Conservation (phyloP, 129 eudicot genomes). For the Helichrysum umbraculigerum region DNA sequence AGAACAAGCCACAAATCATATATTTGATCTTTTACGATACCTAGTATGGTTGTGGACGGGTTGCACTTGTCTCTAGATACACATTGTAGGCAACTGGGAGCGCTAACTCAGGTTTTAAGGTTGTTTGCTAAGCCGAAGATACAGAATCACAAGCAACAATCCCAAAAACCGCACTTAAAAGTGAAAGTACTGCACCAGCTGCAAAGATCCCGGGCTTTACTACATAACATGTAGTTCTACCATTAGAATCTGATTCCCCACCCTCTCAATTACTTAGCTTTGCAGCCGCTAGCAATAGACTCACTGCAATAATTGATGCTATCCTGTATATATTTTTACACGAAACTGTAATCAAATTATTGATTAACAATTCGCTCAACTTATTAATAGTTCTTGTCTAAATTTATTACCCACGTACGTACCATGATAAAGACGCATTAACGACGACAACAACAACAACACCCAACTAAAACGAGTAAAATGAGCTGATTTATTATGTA, state of each 20-base stretch:
- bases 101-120: constrained; percentile 1
- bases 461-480: not conserved
- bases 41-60: not conserved
- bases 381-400: no score
- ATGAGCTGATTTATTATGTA: not conserved
- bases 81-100: constrained; percentile 4
- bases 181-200: constrained; percentile 21
- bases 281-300: constrained; percentile 20
- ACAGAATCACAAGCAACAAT: constrained; percentile 12
- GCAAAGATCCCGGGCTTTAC: constrained; percentile 29
- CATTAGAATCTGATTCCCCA: not conserved
- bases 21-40: no score
- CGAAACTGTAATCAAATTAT: not conserved
- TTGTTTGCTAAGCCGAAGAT: constrained; percentile 13
- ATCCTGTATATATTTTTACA: constrained; percentile 5
- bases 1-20: no score
- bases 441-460: constrained; percentile 16
- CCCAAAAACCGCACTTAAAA: constrained; percentile 28
- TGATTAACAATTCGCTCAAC: no score
- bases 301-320: constrained; percentile 10
- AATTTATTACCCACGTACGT: not conserved
- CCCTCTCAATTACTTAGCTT: not conserved
- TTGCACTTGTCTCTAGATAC: not conserved
- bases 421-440: constrained; percentile 24
- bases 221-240: constrained; percentile 10